phyloP scores from a whole-genome alignment of 1,139 yeast genomes.

The Diutina rugosa region DNA sequence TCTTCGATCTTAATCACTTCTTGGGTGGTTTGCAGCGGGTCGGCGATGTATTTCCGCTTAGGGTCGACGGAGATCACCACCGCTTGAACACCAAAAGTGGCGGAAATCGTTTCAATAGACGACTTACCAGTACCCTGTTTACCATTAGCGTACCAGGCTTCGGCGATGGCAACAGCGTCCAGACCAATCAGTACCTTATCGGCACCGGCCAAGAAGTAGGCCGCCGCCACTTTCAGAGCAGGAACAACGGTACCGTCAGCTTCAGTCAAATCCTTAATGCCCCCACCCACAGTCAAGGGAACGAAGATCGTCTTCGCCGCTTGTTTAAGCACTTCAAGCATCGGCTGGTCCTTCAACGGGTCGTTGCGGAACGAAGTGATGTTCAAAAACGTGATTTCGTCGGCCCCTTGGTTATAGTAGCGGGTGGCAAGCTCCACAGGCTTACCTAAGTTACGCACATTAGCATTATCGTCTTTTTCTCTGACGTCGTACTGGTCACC shows the following conservation, averaged over 20 bases:
- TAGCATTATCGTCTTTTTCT: slow-evolving; percentile 31
- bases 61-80: slow-evolving; percentile 97
- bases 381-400: slow-evolving; percentile 86
- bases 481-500: slow-evolving; percentile 98
- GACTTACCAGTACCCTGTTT: slow-evolving; percentile 52
- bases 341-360: slow-evolving; percentile 84
- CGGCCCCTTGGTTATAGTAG: slow-evolving; percentile 90
- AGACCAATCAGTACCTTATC: slow-evolving; percentile 95
- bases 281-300: slow-evolving; percentile 96
- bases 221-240: slow-evolving; percentile 80
- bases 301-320: slow-evolving; percentile 90
- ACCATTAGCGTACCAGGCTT: slow-evolving; percentile 52
- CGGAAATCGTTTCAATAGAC: slow-evolving; percentile 86
- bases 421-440: slow-evolving; percentile 89
- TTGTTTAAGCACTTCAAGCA: slow-evolving; percentile 73
- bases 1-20: slow-evolving; percentile 31
- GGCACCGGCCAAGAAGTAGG: slow-evolving; percentile 91
- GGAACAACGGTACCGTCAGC: slow-evolving; percentile 65
- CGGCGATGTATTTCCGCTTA: slow-evolving; percentile 59
- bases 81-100: slow-evolving; percentile 89
- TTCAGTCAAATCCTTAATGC: slow-evolving; percentile 61
- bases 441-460: slow-evolving; percentile 83
- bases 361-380: slow-evolving; percentile 92
- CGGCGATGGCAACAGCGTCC: slow-evolving; percentile 93
- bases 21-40: slow-evolving; percentile 51